Percentiles rank a stretch among this genome's conserved stretches.
Conservation (phyloP, 148 eudicot species). For the Pouteria glomerata region DNA sequence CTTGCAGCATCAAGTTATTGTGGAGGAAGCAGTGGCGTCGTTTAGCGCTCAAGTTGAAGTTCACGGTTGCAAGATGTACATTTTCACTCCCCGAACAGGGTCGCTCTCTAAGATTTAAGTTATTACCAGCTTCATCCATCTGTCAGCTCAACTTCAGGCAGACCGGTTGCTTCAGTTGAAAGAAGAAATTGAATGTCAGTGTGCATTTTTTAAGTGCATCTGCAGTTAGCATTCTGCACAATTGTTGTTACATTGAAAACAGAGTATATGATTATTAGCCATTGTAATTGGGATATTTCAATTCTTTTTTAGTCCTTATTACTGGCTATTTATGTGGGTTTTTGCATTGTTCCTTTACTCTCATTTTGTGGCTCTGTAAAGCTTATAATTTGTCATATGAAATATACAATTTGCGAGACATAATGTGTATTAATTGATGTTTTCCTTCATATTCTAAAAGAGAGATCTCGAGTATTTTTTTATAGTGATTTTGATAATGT, state of each 20-base stretch:
- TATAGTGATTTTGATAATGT: no score
- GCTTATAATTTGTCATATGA: no score
- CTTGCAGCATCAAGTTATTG: constrained; percentile 60
- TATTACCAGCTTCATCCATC: neutral
- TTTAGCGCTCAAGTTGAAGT: constrained; percentile 55
- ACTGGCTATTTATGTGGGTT: no score
- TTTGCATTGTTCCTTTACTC: no score
- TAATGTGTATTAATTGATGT: no score
- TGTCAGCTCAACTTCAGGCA: constrained; percentile 2
- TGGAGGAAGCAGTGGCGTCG: constrained; percentile 45
- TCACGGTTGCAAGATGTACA: constrained; percentile 73
- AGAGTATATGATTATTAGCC: no score
- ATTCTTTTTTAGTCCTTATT: no score
- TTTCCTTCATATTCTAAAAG: no score
- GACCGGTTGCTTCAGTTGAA: neutral
- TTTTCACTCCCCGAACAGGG: constrained; percentile 54
- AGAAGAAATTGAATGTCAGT: neutral
- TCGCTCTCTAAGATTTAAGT: constrained; percentile 21
- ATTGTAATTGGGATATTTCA: no score
- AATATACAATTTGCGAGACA: no score
- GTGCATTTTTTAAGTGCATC: neutral
- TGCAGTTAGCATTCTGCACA: neutral
- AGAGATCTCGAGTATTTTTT: no score
- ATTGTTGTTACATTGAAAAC: neutral
- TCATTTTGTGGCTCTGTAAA: no score